These are phyloP conservation scores for Podila minutissima DNA, from an alignment of 192 early-diverging fungal species.

Conservation along the genomic window DNA sequence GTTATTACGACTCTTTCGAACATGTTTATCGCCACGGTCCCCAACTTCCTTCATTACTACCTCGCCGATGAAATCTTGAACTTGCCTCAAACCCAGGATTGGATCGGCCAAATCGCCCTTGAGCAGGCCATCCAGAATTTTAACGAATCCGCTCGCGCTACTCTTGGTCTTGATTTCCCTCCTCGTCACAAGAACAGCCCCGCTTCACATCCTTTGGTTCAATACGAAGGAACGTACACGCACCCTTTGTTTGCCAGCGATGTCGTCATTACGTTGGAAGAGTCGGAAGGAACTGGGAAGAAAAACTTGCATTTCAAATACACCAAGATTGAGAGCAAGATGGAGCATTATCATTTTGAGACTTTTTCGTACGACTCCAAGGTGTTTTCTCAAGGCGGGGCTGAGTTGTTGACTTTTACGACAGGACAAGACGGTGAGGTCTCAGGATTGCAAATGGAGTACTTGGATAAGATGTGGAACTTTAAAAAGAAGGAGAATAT, in stretches of 20 bases:
- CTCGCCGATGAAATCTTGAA: constrained; percentile 19
- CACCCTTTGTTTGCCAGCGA: constrained; percentile 18
- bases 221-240: constrained; percentile 11
- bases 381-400: neutral
- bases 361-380: constrained; percentile 2
- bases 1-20: constrained; percentile 21
- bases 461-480: constrained; percentile 8
- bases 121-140: neutral
- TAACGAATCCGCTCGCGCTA: neutral
- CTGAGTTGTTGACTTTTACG: constrained; percentile 8
- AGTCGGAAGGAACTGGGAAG: neutral
- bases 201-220: neutral
- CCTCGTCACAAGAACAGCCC: constrained; percentile 20
- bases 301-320: constrained; percentile 1
- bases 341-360: constrained; percentile 26
- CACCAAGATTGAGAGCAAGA: neutral
- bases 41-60: constrained; percentile 4
- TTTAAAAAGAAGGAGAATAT: constrained; percentile 10
- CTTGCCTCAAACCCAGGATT: constrained; percentile 21
- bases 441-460: constrained; percentile 9
- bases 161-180: constrained; percentile 4
- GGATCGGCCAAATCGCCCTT: neutral
- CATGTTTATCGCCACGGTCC: neutral
- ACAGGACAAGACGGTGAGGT: constrained; percentile 10
- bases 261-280: neutral